Conservation (phyloP, 352 stramenopile genomes). For the Phytophthora lateralis region DNA sequence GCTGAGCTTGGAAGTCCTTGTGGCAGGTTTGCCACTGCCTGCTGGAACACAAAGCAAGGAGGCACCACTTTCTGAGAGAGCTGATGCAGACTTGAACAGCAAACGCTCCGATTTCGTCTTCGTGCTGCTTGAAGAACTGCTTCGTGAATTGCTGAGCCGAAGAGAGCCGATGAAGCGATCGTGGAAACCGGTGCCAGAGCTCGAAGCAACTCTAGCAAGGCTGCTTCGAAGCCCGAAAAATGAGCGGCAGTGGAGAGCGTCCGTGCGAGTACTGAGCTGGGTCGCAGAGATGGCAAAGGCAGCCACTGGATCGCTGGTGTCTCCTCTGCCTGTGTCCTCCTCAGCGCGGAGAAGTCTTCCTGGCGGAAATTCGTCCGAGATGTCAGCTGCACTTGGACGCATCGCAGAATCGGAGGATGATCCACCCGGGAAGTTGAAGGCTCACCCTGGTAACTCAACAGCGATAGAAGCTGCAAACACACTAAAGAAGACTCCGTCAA, state of each 20-base stretch:
- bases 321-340: slow-evolving; percentile 9
- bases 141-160: slow-evolving; percentile 30
- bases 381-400: slow-evolving; percentile 4
- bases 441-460: not conserved
- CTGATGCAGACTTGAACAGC: not conserved
- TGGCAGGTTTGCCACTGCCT: slow-evolving; percentile 33
- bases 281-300: slow-evolving; percentile 28
- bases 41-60: not conserved
- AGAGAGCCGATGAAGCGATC: slow-evolving; percentile 6
- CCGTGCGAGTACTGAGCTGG: slow-evolving; percentile 48
- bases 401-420: slow-evolving; percentile 17
- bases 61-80: not conserved
- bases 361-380: slow-evolving; percentile 15
- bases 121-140: slow-evolving; percentile 48
- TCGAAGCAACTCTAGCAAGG: slow-evolving; percentile 43
- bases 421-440: not conserved
- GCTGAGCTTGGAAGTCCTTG: slow-evolving; percentile 35
- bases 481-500: slow-evolving; percentile 36
- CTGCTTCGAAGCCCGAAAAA: slow-evolving; percentile 42
- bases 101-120: slow-evolving; percentile 18
- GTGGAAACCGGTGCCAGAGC: slow-evolving; percentile 41
- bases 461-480: slow-evolving; percentile 23
- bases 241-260: slow-evolving; percentile 45
- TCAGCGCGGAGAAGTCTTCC: slow-evolving; percentile 19
- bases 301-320: slow-evolving; percentile 3